Evolutionary conservation across 2,329 filamentous ascomycete genomes (phyloP).

Genomic region (Colletotrichum salicis): DNA sequence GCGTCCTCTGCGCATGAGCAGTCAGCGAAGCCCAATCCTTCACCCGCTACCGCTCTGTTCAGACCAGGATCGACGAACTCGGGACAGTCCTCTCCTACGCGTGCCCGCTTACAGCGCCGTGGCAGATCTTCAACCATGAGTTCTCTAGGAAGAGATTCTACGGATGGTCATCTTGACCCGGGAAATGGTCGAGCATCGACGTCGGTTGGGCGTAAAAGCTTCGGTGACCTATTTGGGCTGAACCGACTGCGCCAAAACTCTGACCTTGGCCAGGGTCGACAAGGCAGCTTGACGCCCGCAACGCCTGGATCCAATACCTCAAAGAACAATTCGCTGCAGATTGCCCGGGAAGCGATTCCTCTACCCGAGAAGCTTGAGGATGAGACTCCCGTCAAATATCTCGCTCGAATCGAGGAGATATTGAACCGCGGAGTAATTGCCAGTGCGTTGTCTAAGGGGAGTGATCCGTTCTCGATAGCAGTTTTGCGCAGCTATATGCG

Average conservation of each 20-base stretch:
- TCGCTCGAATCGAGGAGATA: constrained; percentile 83
- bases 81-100: constrained; percentile 76
- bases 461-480: constrained; percentile 82
- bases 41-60: constrained; percentile 62
- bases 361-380: constrained; percentile 85
- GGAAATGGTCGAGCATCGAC: constrained; percentile 81
- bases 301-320: constrained; percentile 78
- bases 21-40: constrained; percentile 49
- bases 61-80: constrained; percentile 60
- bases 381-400: constrained; percentile 90
- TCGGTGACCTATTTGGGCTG: constrained; percentile 87
- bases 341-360: constrained; percentile 75
- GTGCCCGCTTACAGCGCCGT: constrained; percentile 68
- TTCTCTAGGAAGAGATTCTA: constrained; percentile 78
- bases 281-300: constrained; percentile 74
- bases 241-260: constrained; percentile 84
- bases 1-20: constrained; percentile 46
- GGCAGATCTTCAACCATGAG: constrained; percentile 91
- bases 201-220: constrained; percentile 91
- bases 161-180: constrained; percentile 75
- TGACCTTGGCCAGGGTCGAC: constrained; percentile 72
- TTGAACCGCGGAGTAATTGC: constrained; percentile 86
- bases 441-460: constrained; percentile 85
- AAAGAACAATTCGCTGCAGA: constrained; percentile 84
- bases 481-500: constrained; percentile 96